Evolutionary conservation across 495 filamentous ascomycete species (phyloP).

Genomic region (Talaromyces nanjingensis): DNA sequence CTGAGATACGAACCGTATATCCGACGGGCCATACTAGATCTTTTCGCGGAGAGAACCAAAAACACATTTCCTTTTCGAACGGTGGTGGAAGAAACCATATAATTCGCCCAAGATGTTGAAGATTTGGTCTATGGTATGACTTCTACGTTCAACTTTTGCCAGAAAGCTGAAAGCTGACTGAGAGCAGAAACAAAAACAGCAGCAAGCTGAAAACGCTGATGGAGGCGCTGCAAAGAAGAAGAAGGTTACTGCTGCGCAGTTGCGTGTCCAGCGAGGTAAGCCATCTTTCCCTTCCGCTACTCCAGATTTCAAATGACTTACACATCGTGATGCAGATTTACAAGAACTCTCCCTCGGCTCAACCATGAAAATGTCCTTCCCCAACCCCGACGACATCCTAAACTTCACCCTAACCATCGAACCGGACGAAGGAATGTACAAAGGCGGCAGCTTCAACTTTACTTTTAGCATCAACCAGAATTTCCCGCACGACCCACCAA

Average conservation of each 20-base stretch:
- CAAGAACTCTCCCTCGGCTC: constrained; percentile 81
- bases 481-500: constrained; percentile 96
- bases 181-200: constrained; percentile 75
- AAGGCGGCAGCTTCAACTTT: constrained; percentile 82
- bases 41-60: neutral
- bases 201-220: constrained; percentile 85
- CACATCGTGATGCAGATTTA: constrained; percentile 47
- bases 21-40: neutral
- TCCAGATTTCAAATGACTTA: neutral
- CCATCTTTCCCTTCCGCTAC: neutral
- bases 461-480: constrained; percentile 86
- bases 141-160: neutral
- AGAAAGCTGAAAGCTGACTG: neutral
- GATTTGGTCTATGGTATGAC: constrained; percentile 95
- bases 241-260: constrained; percentile 93
- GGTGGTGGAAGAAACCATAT: neutral
- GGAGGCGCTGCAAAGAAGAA: constrained; percentile 77
- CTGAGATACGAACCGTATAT: neutral
- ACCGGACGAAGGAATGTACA: constrained; percentile 98
- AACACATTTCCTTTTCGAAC: neutral
- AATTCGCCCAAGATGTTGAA: constrained; percentile 76
- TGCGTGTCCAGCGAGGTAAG: constrained; percentile 92
- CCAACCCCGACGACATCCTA: constrained; percentile 92
- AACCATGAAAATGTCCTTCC: constrained; percentile 90
- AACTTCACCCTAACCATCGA: constrained; percentile 92